Evolutionary conservation across 2,329 filamentous ascomycete species (phyloP).

Genomic region (Xylariaceae sp.): DNA sequence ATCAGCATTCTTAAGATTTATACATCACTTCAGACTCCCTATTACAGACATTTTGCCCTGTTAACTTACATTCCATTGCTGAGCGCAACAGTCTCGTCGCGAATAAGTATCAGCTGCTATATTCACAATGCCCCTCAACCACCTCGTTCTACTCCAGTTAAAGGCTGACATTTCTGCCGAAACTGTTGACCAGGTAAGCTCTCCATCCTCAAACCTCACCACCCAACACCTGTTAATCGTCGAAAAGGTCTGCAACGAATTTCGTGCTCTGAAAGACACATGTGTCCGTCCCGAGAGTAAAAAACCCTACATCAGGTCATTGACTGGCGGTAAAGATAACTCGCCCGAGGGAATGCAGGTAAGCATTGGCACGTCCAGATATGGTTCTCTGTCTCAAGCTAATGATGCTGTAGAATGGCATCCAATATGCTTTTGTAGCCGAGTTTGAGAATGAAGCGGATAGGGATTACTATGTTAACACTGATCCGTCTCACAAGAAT

Average conservation of each 20-base stretch:
- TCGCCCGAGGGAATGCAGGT: constrained; percentile 62
- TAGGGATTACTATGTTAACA: constrained; percentile 41
- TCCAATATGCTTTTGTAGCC: constrained; percentile 43
- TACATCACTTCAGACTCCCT: too few species aligned
- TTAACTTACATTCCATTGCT: too few species aligned
- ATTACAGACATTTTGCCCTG: too few species aligned
- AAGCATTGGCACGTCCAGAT: constrained; percentile 17
- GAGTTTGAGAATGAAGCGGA: constrained; percentile 40
- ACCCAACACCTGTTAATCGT: background rate
- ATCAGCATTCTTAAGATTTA: too few species aligned
- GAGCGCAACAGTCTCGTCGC: too few species aligned
- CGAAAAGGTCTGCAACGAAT: constrained; percentile 30
- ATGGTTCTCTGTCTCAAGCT: too few species aligned
- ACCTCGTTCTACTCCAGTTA: constrained; percentile 30
- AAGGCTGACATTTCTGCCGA: constrained; percentile 22
- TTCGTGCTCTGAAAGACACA: constrained; percentile 54
- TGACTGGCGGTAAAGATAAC: constrained; percentile 59
- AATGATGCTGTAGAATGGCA: constrained; percentile 31
- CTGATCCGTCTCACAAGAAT: constrained; percentile 37
- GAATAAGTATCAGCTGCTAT: background rate
- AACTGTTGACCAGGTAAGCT: constrained; percentile 13
- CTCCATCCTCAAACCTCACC: background rate
- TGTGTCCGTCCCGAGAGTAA: constrained; percentile 60
- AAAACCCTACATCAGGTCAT: constrained; percentile 58
- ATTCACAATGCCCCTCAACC: constrained; percentile 24